phyloP scores from a whole-genome alignment of 805 yeast genomes.

The Kodamaea leandrae region DNA sequence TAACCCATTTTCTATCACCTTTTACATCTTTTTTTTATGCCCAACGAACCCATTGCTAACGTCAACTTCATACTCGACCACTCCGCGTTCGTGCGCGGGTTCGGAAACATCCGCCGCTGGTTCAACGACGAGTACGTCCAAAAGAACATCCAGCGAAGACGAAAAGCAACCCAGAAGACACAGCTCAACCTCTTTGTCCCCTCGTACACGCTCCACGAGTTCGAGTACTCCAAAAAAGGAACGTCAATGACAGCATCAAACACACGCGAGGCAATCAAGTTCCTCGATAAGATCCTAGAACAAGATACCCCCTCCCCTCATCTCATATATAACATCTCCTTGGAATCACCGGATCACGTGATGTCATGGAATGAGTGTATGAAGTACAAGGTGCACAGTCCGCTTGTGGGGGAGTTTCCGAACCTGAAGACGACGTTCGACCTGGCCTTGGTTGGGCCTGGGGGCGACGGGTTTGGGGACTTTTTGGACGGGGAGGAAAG shows the following conservation, averaged over 20 bases:
- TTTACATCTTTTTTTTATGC: not conserved
- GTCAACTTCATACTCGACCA: constrained; percentile 59
- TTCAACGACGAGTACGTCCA: constrained; percentile 36
- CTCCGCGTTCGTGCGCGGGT: constrained; percentile 64
- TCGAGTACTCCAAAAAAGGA: constrained; percentile 36
- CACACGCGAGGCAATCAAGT: constrained; percentile 62
- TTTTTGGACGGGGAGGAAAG: constrained; percentile 28
- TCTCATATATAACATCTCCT: not conserved
- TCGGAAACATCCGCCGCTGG: constrained; percentile 69
- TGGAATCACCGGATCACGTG: constrained; percentile 30
- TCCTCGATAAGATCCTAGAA: constrained; percentile 50
- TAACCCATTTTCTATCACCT: not conserved
- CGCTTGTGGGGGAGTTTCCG: constrained; percentile 51
- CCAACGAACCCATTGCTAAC: not conserved
- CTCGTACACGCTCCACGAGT: constrained; percentile 36
- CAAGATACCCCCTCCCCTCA: constrained; percentile 8
- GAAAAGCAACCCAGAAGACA: constrained; percentile 14
- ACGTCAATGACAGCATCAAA: constrained; percentile 55
- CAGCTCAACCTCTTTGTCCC: constrained; percentile 49
- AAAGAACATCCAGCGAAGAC: constrained; percentile 18
- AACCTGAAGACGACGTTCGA: constrained; percentile 39
- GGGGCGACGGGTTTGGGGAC: constrained; percentile 18
- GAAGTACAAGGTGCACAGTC: constrained; percentile 44
- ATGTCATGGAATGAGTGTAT: constrained; percentile 51
- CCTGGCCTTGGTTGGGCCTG: constrained; percentile 21